These are phyloP conservation scores for Fomes fomentarius DNA, from an alignment of 1,284 basidiomycete genomes.

Conservation along the genomic window DNA sequence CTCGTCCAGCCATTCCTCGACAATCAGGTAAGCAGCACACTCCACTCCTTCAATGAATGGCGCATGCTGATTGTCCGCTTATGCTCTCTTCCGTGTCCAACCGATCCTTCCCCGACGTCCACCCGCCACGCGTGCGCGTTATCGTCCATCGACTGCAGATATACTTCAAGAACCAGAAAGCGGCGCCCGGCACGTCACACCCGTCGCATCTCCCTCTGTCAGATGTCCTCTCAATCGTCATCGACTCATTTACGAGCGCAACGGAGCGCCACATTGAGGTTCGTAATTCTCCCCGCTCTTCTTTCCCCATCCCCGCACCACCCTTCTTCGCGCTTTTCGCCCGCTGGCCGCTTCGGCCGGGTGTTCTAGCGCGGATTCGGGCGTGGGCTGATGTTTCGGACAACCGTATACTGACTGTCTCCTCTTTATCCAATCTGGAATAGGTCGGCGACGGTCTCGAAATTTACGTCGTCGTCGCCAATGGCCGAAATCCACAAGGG, in stretches of 20 bases:
- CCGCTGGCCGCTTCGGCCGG: not conserved
- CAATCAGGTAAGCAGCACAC: conserved; percentile 79
- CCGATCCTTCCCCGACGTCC: conserved; percentile 54
- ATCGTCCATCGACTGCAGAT: conserved; percentile 57
- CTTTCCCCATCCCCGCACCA: conserved; percentile 3
- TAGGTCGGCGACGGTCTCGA: conserved; percentile 94
- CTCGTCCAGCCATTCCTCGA: conserved; percentile 96
- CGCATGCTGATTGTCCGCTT: not conserved
- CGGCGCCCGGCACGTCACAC: conserved; percentile 67
- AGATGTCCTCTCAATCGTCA: conserved; percentile 83
- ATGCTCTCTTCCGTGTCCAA: too few species aligned
- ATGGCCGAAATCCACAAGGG: conserved; percentile 64
- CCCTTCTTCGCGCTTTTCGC: not conserved
- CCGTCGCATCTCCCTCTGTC: conserved; percentile 81
- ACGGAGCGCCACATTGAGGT: conserved; percentile 97
- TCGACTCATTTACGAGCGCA: conserved; percentile 91
- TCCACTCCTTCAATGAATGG: not conserved
- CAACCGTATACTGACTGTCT: not conserved
- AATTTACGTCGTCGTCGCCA: conserved; percentile 83
- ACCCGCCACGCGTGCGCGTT: conserved; percentile 28
- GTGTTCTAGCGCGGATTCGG: conserved; percentile 21
- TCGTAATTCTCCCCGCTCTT: too few species aligned
- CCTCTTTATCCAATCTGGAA: too few species aligned
- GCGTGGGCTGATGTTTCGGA: not conserved
- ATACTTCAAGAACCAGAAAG: conserved; percentile 92